Conservation (phyloP, 495 filamentous ascomycete genomes). For the Cercophora newfieldiana region DNA sequence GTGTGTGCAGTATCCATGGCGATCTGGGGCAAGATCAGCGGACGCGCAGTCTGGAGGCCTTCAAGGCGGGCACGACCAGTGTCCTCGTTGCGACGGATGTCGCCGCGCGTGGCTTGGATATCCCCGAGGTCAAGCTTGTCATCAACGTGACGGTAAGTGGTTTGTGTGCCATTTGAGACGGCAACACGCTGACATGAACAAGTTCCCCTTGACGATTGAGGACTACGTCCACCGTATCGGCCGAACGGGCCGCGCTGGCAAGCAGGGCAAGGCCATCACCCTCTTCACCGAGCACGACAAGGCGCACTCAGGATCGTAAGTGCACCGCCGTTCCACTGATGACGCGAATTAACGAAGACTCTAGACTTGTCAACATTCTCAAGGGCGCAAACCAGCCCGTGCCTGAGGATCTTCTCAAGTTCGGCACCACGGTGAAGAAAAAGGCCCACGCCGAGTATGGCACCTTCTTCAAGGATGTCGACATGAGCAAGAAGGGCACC, state of each 20-base stretch:
- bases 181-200: slow-evolving; percentile 8
- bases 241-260: slow-evolving; percentile 89
- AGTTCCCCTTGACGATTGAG: slow-evolving; percentile 70
- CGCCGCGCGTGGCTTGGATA: slow-evolving; percentile 92
- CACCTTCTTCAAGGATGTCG: slow-evolving; percentile 84
- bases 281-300: slow-evolving; percentile 96
- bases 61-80: slow-evolving; percentile 83
- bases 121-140: slow-evolving; percentile 88
- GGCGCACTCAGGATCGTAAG: slow-evolving; percentile 77
- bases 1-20: slow-evolving; percentile 87
- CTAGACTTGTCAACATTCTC: slow-evolving; percentile 81
- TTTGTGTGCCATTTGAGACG: slow-evolving; percentile 22
- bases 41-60: slow-evolving; percentile 77
- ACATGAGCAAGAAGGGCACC: slow-evolving; percentile 75
- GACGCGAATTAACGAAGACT: background rate
- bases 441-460: slow-evolving; percentile 93
- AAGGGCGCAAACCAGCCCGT: slow-evolving; percentile 85
- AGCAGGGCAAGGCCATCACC: slow-evolving; percentile 85
- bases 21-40: slow-evolving; percentile 83
- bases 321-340: slow-evolving; percentile 21
- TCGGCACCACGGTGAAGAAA: slow-evolving; percentile 98
- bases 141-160: slow-evolving; percentile 71
- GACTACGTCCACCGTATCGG: slow-evolving; percentile 98
- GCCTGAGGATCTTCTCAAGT: slow-evolving; percentile 85
- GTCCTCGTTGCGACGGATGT: slow-evolving; percentile 96